These are phyloP conservation scores for Phytophthora kernoviae DNA, from an alignment of 352 stramenopile genomes.

Conservation along the genomic window DNA sequence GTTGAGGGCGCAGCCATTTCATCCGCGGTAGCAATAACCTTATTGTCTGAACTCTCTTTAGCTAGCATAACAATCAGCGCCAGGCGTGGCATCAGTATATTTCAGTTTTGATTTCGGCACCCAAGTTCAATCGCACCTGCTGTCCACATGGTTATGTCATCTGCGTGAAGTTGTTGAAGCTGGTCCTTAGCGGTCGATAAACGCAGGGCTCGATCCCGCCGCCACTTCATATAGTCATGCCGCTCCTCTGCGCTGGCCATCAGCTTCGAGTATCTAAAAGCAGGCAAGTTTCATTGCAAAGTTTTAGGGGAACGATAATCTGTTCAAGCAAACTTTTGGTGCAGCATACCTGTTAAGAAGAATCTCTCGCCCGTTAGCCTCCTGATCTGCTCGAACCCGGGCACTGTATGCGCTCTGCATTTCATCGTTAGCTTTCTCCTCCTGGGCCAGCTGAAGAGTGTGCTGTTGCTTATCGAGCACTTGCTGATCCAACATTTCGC, in stretches of 20 bases:
- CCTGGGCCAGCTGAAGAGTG: constrained; percentile 9
- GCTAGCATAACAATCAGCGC: constrained; percentile 8
- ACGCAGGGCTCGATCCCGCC: constrained; percentile 47
- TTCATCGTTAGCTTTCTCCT: constrained; percentile 10
- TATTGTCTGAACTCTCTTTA: constrained; percentile 4
- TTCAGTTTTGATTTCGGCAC: background rate
- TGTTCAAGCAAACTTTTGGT: background rate
- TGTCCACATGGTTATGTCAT: constrained; percentile 36
- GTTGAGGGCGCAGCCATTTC: background rate
- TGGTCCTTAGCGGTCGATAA: constrained; percentile 41
- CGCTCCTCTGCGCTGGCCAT: constrained; percentile 42
- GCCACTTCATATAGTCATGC: constrained; percentile 64
- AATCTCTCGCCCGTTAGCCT: constrained; percentile 14
- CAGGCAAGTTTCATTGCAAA: background rate
- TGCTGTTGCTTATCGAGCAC: constrained; percentile 24
- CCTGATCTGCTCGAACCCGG: constrained; percentile 9
- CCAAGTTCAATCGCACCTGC: constrained; percentile 27
- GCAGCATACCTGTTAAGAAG: constrained; percentile 30
- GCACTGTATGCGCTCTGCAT: constrained; percentile 8
- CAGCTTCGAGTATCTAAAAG: constrained; percentile 42
- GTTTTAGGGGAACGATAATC: constrained; percentile 1
- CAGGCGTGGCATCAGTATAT: background rate
- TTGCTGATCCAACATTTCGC: constrained; percentile 34
- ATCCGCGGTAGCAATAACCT: constrained; percentile 2
- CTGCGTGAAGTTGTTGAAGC: constrained; percentile 30